Base-by-base conservation (phyloP, 129 eudicot species). In the Silybum marianum region DNA sequence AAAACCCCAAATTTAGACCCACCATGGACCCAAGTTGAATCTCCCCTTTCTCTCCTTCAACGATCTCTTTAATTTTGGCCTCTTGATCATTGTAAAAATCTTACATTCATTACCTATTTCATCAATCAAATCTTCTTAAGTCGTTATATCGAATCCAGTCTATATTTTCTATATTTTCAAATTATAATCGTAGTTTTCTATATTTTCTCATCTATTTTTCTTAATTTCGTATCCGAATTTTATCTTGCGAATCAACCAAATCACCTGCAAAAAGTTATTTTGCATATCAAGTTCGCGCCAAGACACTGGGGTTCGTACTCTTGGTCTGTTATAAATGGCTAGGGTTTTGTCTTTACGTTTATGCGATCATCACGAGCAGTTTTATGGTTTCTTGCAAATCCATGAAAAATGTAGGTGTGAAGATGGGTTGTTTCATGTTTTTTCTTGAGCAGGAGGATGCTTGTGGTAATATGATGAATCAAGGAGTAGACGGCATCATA, bases 391-490 rank as follows among this genome's bases (percentile, higher is more conserved):
- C 18, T 24, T 30, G 2, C 5, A 10, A 72, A 38, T 38, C 66
- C 46, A 72, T 72, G 44, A 68, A 48, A 2, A 82, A 22, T 67
- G 25, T 51, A 73, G 79, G 68, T 73, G 48, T 48, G 9, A 77
- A 77, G 78, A 46, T 26, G 23, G 23, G 22, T n/a, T 58, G 66
- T 58, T 18, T 58, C 65, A 72, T 63, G 26, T 77, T 58, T 38
- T 76, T 42, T 42, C 18, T 36, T 71, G 26, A 62, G 30, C 72
- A 60, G 82, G 72, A 44, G 19, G 75, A 3, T 58, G 85, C 75
- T 75, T 74, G 62, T 71, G 82, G 32, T 81, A 88, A 72, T 83
- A 84, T 80, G 83, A 85, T 88, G 94, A 92, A 85, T 88, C 92
- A 87, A 85, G 94, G 90, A 71, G 85, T 62, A 26, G 60, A 92